Evolutionary conservation across 2,329 filamentous ascomycete species (phyloP), one percentile per base, ranked within the genome.

Genomic region (Calonectria multiphialidica): DNA sequence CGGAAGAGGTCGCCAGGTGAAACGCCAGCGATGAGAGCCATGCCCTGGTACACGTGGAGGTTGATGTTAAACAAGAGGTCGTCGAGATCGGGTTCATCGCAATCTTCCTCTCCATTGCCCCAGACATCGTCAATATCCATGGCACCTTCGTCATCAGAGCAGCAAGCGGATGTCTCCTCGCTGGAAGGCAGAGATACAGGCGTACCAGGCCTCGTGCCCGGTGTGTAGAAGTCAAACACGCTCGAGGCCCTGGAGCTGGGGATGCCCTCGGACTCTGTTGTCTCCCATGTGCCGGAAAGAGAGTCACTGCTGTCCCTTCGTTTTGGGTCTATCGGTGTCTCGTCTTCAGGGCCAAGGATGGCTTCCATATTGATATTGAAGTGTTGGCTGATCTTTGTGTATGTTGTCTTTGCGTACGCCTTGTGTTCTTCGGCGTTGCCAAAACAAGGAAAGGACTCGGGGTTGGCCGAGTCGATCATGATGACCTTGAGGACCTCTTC

Each of bases 401-500:
- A 77, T 8, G 75, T 77, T 9, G 68, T 70, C n/a, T 69, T 70
- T 16, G 74, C 67, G 7, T 74, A 66, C 30, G 70, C 70, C 1
- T 69, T 49, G 28, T 75, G 74, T 42, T 78, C 72, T n/a, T 72
- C 61, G 6, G 62, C 28, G 15, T 53, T 59, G 16, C n/a, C n/a
- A 45, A 78, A 76, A 10, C 42, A 40, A 2, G 75, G 75, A 28
- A 78, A 77, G 2, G 68, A 71, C 55, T 78, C 77, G 16, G 77
- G 77, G 55, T 78, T 78, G 40, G 70, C 75, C 28, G 77, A 78
- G 50, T 78, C 77, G 30, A 78, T 76, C 77, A 78, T 78, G 72
- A 78, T 75, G 55, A 78, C 76, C 37, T 77, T 76, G 66, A 69
- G 45, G 5, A 77, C 73, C 7, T 73, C 68, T 50, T 76, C 72